phyloP scores from a whole-genome alignment of 768 basidiomycete genomes.

The Boletus insuetus region DNA sequence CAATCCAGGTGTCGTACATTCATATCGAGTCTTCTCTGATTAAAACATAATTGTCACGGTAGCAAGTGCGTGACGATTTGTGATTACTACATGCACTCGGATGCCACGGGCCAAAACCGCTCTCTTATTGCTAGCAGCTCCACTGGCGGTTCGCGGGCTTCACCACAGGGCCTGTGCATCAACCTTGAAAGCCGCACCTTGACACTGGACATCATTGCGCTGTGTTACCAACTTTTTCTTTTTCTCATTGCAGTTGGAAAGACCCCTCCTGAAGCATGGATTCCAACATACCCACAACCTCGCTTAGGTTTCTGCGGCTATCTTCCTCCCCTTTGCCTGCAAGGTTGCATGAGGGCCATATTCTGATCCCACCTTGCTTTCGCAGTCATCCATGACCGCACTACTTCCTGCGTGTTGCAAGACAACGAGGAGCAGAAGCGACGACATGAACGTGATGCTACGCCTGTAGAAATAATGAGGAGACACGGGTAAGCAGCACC shows the following conservation, averaged over 20 bases:
- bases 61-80: conserved; percentile 8
- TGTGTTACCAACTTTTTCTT: conserved; percentile 3
- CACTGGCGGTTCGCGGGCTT: conserved; percentile 1
- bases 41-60: conserved; percentile 16
- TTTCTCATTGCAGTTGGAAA: conserved; percentile 13
- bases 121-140: background rate
- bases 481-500: conserved; percentile 21
- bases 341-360: conserved; percentile 21
- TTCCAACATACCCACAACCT: conserved; percentile 18
- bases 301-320: conserved; percentile 27
- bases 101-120: conserved; percentile 5
- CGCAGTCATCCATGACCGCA: conserved; percentile 23
- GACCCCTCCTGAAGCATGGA: conserved; percentile 18
- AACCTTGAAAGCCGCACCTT: conserved; percentile 8
- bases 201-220: conserved; percentile 7
- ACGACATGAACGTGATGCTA: conserved; percentile 29
- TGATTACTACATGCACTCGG: background rate
- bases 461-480: conserved; percentile 23
- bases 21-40: conserved; percentile 18
- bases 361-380: conserved; percentile 21
- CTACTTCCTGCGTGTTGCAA: conserved; percentile 25
- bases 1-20: conserved; percentile 13
- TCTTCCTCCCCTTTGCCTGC: conserved; percentile 27
- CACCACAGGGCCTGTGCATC: conserved; percentile 4
- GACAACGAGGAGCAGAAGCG: conserved; percentile 22